Base-by-base conservation (phyloP, 371 early-diverging fungal species). In the Rhizopus microsporus region DNA sequence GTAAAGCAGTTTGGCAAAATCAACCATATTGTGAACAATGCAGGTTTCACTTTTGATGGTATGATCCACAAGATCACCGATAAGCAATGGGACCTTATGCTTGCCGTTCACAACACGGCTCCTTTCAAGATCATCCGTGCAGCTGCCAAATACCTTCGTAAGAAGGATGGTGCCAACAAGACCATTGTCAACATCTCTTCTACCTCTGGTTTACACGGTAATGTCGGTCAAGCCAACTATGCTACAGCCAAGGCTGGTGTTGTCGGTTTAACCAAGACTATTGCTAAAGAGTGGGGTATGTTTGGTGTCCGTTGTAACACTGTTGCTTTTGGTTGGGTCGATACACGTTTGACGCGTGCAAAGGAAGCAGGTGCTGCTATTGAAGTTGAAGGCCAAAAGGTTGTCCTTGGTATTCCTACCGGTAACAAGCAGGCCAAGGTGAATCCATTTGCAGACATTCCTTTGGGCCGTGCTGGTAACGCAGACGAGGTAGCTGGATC, bases 1-100 rank as follows among this genome's bases (percentile, higher is more conserved):
- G 69, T 87, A 65, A 78, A 78, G 69, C 72, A 77, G 10, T 87
- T 82, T 37, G 87, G 86, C 59, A 86, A 86, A 71, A 69, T 87
- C 71, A 87, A 87, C 72, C 84, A 84, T 57, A 82, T 87, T 47
- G 82, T 87, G 67, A 87, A 87, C 83, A 87, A 87, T 53, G 87
- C 87, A 23, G 87, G 87, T 57, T 87, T 79, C 68, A 87, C 87
- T 49, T 85, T 68, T 56, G 87, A 87, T 47, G 87, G 78, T 57
- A 87, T 87, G 87, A 49, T 86, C 51, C 87, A 87, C 75, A 85
- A 85, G 77, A 85, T 81, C 48, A 80, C 78, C 29, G 87, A 86
- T 56, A 85, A 84, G 69, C 87, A 87, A 66, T 86, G 75, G 83
- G 83, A 87, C 62, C 42, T 84, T 35, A 87, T 86, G 87, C 67